Evolutionary conservation across 2,329 filamentous ascomycete species (phyloP), one percentile per base, ranked within the genome.

Genomic region (Fusarium nodosum): DNA sequence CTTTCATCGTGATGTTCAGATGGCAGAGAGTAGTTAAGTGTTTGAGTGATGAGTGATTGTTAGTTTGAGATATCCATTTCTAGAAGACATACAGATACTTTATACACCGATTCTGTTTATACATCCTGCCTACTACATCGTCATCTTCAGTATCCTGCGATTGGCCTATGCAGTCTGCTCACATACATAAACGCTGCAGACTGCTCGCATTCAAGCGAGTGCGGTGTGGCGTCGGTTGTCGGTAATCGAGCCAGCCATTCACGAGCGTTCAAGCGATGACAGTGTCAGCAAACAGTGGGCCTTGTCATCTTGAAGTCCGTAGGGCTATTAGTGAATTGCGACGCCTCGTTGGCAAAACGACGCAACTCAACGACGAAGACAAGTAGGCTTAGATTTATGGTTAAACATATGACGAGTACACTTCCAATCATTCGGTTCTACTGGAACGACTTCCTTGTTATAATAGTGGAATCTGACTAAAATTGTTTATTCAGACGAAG

Each of bases 361-460:
- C 16, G 31, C 30, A 34, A 28, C 5, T 12, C 16, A 6, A 5
- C 15, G 13, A 13, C n/a, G n/a, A 48, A 4, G n/a, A 33, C 7
- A 12, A 30, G n/a, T 30, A 38, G 31, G 41, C 53, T 56, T 56
- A 48, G 24, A 24, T 48, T 38, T 48, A 38, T 36, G 24, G n/a
- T 50, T 47, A 38, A 36, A n/a, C 1, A 1, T 2, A 30, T 50
- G 31, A 56, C 11, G 24, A 22, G 7, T 39, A 13, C 3, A 51
- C 11, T 18, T 7, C 1, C 0, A 2, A 1, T 0, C 3, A 4
- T 3, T 5, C 15, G 10, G 0, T 3, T 15, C 2, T 18, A 11
- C 11, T 16, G 18, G 13, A 3, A 15, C 5, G 2, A 12, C 3
- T 6, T 10, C 5, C 5, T 26, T 2, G 1, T 11, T 5, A 11